A percentile compares a stretch with the other conserved stretches of the same genome.
Conservation (phyloP, 2,329 filamentous ascomycete genomes). For the Macrophomina pseudophaseolina region DNA sequence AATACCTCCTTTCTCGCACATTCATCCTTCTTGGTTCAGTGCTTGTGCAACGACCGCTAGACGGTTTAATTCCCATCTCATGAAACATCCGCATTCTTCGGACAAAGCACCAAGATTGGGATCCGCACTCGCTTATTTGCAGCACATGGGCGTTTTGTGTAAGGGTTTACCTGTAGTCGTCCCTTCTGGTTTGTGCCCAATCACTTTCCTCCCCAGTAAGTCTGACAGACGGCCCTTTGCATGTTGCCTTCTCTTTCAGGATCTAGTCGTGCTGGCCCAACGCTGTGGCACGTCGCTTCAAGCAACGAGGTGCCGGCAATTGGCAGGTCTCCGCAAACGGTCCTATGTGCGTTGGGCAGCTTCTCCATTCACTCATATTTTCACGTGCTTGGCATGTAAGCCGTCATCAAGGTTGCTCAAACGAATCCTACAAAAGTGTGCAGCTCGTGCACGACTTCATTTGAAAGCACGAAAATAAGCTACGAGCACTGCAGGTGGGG, state of each 20-base stretch:
- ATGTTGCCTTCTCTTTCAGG: neutral
- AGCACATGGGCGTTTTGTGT: constrained; percentile 19
- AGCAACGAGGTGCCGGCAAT: neutral
- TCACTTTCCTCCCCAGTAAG: neutral
- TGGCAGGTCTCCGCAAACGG: neutral
- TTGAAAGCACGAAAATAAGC: no score
- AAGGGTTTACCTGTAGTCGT: constrained; percentile 1
- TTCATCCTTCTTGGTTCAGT: neutral
- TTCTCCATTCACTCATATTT: neutral
- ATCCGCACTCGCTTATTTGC: constrained; percentile 9
- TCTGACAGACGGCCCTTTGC: neutral
- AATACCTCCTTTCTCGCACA: neutral
- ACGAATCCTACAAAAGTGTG: no score
- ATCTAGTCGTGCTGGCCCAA: neutral
- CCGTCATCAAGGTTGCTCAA: no score
- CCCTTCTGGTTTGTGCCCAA: neutral
- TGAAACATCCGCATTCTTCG: constrained; percentile 9
- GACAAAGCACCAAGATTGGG: constrained; percentile 18
- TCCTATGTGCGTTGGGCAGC: neutral
- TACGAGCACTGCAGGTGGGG: no score
- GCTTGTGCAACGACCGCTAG: neutral
- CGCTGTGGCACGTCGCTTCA: neutral
- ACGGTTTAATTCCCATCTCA: neutral
- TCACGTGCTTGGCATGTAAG: no score
- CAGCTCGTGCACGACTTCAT: no score